Conservation (phyloP, 1,139 yeast genomes). For the Taphrina wiesneri region DNA sequence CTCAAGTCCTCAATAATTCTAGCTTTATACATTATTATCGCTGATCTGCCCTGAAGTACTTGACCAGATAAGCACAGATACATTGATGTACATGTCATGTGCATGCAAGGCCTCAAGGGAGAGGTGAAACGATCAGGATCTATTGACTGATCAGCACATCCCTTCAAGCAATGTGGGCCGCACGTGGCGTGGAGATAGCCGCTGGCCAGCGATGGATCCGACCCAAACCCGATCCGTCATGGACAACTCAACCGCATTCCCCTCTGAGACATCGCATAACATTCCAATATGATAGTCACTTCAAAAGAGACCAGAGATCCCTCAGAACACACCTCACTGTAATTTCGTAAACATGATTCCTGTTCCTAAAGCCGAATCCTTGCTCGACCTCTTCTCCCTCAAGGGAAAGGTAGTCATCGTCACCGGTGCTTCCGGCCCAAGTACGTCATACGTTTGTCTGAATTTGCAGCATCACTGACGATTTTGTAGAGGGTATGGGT, state of each 20-base stretch:
- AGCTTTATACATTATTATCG: no score
- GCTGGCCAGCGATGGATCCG: not conserved
- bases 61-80: no score
- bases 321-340: not conserved
- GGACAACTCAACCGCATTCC: not conserved
- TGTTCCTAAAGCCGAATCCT: slow-evolving; percentile 14
- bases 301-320: not conserved
- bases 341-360: not conserved
- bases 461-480: not conserved
- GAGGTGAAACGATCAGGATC: no score
- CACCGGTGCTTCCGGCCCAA: slow-evolving; percentile 71
- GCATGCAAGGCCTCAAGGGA: no score
- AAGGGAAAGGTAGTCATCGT: slow-evolving; percentile 87
- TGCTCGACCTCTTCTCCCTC: slow-evolving; percentile 48
- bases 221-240: slow-evolving; percentile 2
- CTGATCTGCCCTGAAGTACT: no score
- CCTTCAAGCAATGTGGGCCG: not conserved
- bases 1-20: no score
- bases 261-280: not conserved
- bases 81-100: no score
- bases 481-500: slow-evolving; percentile 54
- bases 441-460: not conserved
- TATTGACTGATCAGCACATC: not conserved
- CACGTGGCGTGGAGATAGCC: not conserved
- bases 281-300: not conserved